A percentile compares a stretch with the other conserved stretches of the same genome.
Conservation (phyloP, 179 eudicot species). For the Gypsophila paniculata region DNA sequence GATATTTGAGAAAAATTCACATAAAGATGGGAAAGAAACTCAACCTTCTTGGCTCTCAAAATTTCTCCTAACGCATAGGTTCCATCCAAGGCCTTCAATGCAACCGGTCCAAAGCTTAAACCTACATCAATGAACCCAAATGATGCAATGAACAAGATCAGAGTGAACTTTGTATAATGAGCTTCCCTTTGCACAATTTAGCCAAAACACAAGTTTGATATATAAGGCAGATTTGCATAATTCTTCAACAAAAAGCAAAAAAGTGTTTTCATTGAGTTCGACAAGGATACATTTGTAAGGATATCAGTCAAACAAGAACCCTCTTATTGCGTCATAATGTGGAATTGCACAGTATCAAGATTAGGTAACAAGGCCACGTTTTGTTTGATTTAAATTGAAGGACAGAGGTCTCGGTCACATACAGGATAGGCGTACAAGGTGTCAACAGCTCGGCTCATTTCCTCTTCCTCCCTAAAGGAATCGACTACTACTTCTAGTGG, state of each 20-base stretch:
- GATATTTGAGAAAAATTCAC: too few species aligned
- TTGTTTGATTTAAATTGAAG: background rate
- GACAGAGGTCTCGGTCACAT: background rate
- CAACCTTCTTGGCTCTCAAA: conserved; percentile 81
- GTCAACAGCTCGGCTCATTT: too few species aligned
- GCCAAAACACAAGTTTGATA: too few species aligned
- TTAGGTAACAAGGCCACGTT: background rate
- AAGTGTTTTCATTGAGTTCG: too few species aligned
- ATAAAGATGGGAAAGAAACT: too few species aligned
- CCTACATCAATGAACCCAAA: conserved; percentile 44
- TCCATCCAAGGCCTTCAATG: conserved; percentile 71
- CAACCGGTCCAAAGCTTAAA: conserved; percentile 76
- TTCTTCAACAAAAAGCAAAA: background rate
- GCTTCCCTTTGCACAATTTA: too few species aligned
- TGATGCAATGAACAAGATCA: conserved; percentile 10
- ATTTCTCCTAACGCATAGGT: conserved; percentile 72
- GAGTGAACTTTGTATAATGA: conserved; percentile 4
- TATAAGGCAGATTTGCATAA: too few species aligned
- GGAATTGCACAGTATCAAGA: background rate
- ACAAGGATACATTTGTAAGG: background rate
- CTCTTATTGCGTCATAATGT: background rate
- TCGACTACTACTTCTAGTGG: background rate
- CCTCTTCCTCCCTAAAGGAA: too few species aligned
- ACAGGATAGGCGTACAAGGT: background rate
- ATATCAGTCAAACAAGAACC: too few species aligned